Conservation (phyloP, 768 basidiomycete species). For the Lactarius sp. region DNA sequence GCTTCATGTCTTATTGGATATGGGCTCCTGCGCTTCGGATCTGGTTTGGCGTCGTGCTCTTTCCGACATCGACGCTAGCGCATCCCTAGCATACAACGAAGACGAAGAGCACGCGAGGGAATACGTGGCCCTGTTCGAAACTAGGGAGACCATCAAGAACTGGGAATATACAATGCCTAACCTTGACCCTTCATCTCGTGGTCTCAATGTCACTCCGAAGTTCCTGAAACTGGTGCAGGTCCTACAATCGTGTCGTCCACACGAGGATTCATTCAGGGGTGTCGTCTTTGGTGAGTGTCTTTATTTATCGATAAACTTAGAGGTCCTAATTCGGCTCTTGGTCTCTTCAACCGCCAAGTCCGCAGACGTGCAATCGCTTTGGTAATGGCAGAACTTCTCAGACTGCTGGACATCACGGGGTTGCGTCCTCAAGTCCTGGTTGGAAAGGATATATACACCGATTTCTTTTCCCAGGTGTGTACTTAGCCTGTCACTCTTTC, state of each 20-base stretch:
- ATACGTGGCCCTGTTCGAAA: constrained; percentile 24
- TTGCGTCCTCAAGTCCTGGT: constrained; percentile 50
- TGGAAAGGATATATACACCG: constrained; percentile 34
- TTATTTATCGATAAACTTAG: background rate
- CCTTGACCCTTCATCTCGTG: constrained; percentile 47
- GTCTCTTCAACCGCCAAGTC: constrained; percentile 39
- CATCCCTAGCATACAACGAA: constrained; percentile 25
- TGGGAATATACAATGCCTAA: constrained; percentile 65
- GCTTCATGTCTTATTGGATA: constrained; percentile 42
- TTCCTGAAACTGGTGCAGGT: constrained; percentile 56
- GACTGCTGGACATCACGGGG: constrained; percentile 49
- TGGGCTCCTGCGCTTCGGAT: constrained; percentile 68
- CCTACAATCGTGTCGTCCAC: constrained; percentile 48
- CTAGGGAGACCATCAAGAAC: constrained; percentile 45
- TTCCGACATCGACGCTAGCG: constrained; percentile 35
- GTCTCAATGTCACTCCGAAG: constrained; percentile 68
- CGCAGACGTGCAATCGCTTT: constrained; percentile 49
- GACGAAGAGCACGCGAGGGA: constrained; percentile 38
- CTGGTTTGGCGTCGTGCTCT: constrained; percentile 59
- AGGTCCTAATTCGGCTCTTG: background rate
- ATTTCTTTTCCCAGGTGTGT: constrained; percentile 35
- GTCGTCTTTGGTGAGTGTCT: constrained; percentile 52
- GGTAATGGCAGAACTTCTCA: constrained; percentile 54
- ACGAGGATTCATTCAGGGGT: constrained; percentile 58
- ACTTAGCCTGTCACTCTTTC: background rate